Evolutionary conservation across 2,329 filamentous ascomycete genomes (phyloP), one percentile per base, ranked within the genome.

Genomic region (Hirsutella minnesotensis): DNA sequence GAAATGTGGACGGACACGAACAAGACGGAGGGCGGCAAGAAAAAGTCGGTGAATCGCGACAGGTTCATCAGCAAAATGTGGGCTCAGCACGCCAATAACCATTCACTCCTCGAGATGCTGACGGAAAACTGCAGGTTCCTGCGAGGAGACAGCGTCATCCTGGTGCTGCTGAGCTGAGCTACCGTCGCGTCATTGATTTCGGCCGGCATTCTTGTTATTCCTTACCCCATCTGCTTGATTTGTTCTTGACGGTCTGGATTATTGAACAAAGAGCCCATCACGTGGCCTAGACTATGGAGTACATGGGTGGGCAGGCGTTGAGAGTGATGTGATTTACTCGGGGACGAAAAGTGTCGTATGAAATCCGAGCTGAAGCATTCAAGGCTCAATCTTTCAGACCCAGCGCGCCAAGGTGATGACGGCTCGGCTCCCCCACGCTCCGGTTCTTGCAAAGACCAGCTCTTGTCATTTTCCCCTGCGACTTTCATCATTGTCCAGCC

Each of bases 1-100:
- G 92, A 98, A 70, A 96, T 98, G 90, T 98, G 92, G 92, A 95
- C 89, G 9, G 92, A 98, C 69, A 92, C 85, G 44, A 40, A n/a
- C 34, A 46, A 40, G 38, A 43, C 39, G 90, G 51, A 92, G 90
- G 72, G 89, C 88, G 68, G 89, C 89, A 44, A 73, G 83, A 56
- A 81, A 84, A 43, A 43, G 41, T 40, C 41, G 37, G 86, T 96
- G 49, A 98, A 98, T 71, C 95, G 96, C 78, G 92, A 98, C 66
- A 75, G 92, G 35, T 95, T 95, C 66, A 92, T 96, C 58, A 94
- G 86, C 75, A 95, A 95, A 72, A 90, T 95, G 89, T 89, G 62
- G 53, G 80, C 75, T 12, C 24, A 7, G 24, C 24, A 27, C 24
- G 24, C 24, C 7, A 12, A 27, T n/a, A n/a, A n/a, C n/a, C n/a